These are phyloP conservation scores for Pseudodiploospora longispora DNA, from an alignment of 2,329 filamentous ascomycete species.

Conservation along the genomic window DNA sequence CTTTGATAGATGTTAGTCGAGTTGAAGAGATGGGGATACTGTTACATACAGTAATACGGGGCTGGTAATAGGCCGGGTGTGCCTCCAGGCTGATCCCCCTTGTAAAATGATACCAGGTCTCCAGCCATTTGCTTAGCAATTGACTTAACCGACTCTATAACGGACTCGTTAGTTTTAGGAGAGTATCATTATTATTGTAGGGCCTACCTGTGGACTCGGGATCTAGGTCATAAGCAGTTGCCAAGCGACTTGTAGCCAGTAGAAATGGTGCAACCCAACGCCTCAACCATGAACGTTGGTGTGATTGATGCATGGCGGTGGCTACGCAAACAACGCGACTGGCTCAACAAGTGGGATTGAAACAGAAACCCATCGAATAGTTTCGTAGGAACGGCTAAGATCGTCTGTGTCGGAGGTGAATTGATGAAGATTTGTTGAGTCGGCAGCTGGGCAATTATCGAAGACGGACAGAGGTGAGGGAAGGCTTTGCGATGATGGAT, in stretches of 20 bases:
- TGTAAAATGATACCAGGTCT: constrained; percentile 37
- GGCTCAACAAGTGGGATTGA: no score
- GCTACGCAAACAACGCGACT: background rate
- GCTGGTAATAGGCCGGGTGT: constrained; percentile 43
- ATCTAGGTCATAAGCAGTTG: constrained; percentile 27
- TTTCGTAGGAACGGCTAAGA: no score
- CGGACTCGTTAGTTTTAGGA: background rate
- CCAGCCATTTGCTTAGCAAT: constrained; percentile 42
- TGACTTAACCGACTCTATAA: constrained; percentile 40
- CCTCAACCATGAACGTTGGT: constrained; percentile 9
- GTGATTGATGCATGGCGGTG: constrained; percentile 13
- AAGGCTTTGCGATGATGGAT: no score
- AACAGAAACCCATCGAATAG: no score
- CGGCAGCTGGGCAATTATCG: no score
- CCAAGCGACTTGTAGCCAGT: constrained; percentile 16
- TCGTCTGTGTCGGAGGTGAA: no score
- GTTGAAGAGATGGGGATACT: background rate
- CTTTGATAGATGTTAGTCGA: constrained; percentile 20
- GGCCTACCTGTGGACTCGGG: constrained; percentile 27
- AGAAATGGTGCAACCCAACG: constrained; percentile 17
- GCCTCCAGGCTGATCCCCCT: constrained; percentile 41
- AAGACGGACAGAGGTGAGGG: no score
- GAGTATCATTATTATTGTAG: background rate
- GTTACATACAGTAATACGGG: constrained; percentile 45
- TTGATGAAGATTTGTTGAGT: no score